Evolutionary conservation across 306 rosid species (phyloP), one percentile per base, ranked within the genome.

Genomic region (Lagenaria siceraria): DNA sequence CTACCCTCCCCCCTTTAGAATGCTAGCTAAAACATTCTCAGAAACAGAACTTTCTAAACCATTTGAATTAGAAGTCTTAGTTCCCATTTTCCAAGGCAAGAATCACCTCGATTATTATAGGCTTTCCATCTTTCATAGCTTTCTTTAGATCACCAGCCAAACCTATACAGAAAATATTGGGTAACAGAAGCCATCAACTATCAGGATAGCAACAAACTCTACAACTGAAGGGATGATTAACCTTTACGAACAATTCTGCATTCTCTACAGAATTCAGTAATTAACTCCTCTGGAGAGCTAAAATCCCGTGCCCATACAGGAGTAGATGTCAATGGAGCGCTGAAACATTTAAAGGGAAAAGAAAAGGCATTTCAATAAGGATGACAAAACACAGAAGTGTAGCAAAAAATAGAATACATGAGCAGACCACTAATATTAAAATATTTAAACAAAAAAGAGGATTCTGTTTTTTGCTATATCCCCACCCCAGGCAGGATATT

Each of bases 121-220:
- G 98, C 78, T 95, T 92, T 82, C 98, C 98, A 88, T 95, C 98
- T 87, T 92, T 95, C 98, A 95, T 89, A 52, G 98, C 98, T 83
- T 95, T 95, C 90, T 92, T 95, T 85, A 95, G 80, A 88, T 95
- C 98, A 77, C 98, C 97, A 25, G 92, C 97, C 96, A 95, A 87
- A 71, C 98, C 97, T 95, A 86, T 11, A 53, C 88, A 81, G 54
- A 77, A 85, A 79, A 77, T 62, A 82, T 76, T 64, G 78, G 19
- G 61, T 52, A 51, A 31, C 42, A 52, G 62, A 52, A 31, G 46
- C 27, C 25, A 73, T 29, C 19, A 73, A 31, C 48, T 1, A 51
- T 18, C 48, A 29, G 62, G 61, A 73, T 51, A 51, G 62, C 61
- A 27, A 71, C 40, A 71, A 71, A 49, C 59, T 48, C 42, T 25